These are phyloP conservation scores for Ilyonectria destructans DNA, from an alignment of 2,329 filamentous ascomycete species.

Conservation along the genomic window DNA sequence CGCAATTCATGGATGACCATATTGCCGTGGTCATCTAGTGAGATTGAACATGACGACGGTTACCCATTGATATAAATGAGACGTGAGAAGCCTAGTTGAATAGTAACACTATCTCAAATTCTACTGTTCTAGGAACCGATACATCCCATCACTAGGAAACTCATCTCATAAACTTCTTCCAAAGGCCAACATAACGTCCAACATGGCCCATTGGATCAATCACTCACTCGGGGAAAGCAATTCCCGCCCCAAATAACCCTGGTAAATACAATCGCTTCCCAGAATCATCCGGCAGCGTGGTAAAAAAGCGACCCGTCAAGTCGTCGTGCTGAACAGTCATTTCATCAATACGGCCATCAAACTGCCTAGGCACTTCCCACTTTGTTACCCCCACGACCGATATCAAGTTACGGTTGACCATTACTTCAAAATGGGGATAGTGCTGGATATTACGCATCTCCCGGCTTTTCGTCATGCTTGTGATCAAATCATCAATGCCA, in stretches of 20 bases:
- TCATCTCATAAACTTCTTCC: slow-evolving; percentile 75
- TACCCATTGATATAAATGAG: not conserved
- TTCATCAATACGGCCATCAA: not conserved
- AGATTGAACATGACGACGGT: not conserved
- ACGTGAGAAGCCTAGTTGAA: not conserved
- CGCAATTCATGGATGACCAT: not conserved
- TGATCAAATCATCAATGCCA: not conserved
- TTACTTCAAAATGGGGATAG: not conserved
- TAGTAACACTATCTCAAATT: not conserved
- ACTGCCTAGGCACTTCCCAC: not conserved
- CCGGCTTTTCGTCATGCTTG: not conserved
- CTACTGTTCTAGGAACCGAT: too few species aligned
- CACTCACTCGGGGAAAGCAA: slow-evolving; percentile 75
- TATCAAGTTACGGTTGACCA: not conserved
- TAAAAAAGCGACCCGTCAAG: slow-evolving; percentile 38
- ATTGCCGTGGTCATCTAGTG: not conserved
- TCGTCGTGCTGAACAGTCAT: slow-evolving; percentile 62
- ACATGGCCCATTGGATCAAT: slow-evolving; percentile 74
- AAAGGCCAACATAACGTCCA: slow-evolving; percentile 75
- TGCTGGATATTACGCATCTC: not conserved
- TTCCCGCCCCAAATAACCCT: slow-evolving; percentile 74
- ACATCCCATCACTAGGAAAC: too few species aligned
- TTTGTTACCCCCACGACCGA: not conserved
- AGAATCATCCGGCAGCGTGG: slow-evolving; percentile 8
- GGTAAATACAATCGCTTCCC: slow-evolving; percentile 56